phyloP scores from a whole-genome alignment of 2,329 filamentous ascomycete species.

The Knoxdaviesia capensis region DNA sequence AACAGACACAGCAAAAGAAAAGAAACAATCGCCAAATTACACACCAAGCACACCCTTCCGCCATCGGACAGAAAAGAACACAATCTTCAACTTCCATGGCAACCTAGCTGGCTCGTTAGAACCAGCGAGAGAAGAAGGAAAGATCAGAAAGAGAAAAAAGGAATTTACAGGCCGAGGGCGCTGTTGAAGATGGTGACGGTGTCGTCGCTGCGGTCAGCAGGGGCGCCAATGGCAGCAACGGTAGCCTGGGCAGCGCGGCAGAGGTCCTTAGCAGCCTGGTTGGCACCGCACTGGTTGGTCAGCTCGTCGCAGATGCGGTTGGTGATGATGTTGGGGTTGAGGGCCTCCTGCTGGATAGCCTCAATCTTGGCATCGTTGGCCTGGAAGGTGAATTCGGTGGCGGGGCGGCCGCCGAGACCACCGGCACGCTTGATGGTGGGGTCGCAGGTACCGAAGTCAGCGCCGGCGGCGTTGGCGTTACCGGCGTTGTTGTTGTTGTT shows the following conservation, averaged over 20 bases:
- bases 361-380: conserved; percentile 40
- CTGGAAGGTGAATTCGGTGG: conserved; percentile 46
- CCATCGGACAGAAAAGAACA: too few species aligned
- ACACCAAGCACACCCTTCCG: too few species aligned
- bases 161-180: conserved; percentile 4
- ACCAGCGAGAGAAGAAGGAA: too few species aligned
- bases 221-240: conserved; percentile 5
- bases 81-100: too few species aligned
- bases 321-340: conserved; percentile 57
- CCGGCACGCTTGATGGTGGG: conserved; percentile 39
- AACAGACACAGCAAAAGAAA: too few species aligned
- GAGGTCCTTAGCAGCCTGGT: conserved; percentile 32
- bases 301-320: conserved; percentile 53
- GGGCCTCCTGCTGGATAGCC: conserved; percentile 39
- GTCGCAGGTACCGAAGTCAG: conserved; percentile 32
- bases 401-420: conserved; percentile 33
- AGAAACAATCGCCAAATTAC: too few species aligned
- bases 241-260: conserved; percentile 29
- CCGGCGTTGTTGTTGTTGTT: conserved; percentile 4
- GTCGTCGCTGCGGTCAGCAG: conserved; percentile 3
- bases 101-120: too few species aligned
- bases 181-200: conserved; percentile 5
- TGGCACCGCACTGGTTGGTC: conserved; percentile 43
- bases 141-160: too few species aligned
- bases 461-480: conserved; percentile 12